phyloP scores from a whole-genome alignment of 228 moss, liverwort and hornwort genomes.

The Sphagnum fallax region DNA sequence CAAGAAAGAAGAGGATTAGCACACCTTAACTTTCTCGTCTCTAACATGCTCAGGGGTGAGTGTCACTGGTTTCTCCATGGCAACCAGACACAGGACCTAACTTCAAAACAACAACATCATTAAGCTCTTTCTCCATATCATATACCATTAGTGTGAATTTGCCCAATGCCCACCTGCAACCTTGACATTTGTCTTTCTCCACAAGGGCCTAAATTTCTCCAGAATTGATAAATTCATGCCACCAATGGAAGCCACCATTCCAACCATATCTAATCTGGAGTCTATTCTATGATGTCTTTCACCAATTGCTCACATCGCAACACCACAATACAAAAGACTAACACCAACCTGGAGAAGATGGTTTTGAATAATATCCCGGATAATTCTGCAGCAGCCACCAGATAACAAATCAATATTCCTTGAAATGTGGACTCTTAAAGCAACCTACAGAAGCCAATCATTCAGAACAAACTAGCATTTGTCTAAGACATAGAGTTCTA shows the following conservation, averaged over 20 bases:
- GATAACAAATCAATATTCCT: background rate
- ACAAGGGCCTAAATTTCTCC: too few species aligned
- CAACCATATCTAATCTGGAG: too few species aligned
- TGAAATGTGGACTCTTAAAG: conserved; percentile 5
- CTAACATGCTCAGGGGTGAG: conserved; percentile 80
- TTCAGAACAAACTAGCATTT: background rate
- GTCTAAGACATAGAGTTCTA: too few species aligned
- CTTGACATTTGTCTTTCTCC: too few species aligned
- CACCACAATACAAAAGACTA: background rate
- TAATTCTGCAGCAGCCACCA: conserved; percentile 52
- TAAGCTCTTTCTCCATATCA: background rate
- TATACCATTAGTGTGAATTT: too few species aligned
- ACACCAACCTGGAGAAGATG: conserved; percentile 61
- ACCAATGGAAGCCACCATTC: too few species aligned
- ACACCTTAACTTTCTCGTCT: conserved; percentile 90
- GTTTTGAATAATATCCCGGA: conserved; percentile 93
- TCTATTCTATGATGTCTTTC: too few species aligned
- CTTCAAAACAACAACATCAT: background rate
- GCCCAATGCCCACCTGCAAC: too few species aligned
- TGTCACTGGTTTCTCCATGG: conserved; percentile 90
- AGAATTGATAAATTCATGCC: too few species aligned
- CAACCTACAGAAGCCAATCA: conserved; percentile 4
- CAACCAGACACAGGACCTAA: conserved; percentile 78
- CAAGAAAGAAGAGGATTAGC: background rate
- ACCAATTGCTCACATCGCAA: too few species aligned